Base-by-base conservation (phyloP, 768 basidiomycete genomes). In the Collybia nuda region DNA sequence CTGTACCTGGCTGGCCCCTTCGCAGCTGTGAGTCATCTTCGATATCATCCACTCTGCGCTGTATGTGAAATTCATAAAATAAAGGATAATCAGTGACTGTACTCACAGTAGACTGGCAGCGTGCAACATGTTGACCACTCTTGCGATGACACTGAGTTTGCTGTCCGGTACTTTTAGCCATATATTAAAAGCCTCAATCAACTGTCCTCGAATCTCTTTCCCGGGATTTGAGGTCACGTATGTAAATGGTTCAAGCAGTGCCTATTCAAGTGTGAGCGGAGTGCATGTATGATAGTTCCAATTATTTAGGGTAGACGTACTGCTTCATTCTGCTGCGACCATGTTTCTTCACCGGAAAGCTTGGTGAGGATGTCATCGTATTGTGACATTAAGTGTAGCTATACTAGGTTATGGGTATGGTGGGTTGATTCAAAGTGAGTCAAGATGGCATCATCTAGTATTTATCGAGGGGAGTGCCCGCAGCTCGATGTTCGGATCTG, bases 121-220 rank as follows among this genome's bases (percentile, higher is more conserved):
- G 59, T 99, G 97, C 17, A 98, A 75, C 93, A 96, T 98, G 61
- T 84, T 85, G 28, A 99, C 90, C 47, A 99, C 81, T 55, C 78
- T 79, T 2, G 85, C 79, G 52, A 99, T 93, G 38, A 88, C 72
- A 22, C 66, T 64, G 15, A 97, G 78, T 64, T 87, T 87, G 21
- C 80, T 78, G 22, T 71, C 64, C 0, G 92, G 89, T 2, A 98
- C 93, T 6, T 85, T 65, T 12, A 98, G 80, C 97, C 97, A 99
- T 1, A 71, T 32, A 59, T 98, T 96, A 81, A 98, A 98, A 0
- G 96, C 93, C 45, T 86, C 88, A 54, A 96, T 92, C 62, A 99
- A 78, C 59, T 85, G 80, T 0, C 85, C 75, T 9, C 97, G 84
- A 54, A 98, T 87, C 52, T 98, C 96, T 67, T 98, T 98, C 12